Evolutionary conservation across 305 asterid genomes (phyloP), one percentile per base, ranked within the genome.

Genomic region (Rubia balearica): DNA sequence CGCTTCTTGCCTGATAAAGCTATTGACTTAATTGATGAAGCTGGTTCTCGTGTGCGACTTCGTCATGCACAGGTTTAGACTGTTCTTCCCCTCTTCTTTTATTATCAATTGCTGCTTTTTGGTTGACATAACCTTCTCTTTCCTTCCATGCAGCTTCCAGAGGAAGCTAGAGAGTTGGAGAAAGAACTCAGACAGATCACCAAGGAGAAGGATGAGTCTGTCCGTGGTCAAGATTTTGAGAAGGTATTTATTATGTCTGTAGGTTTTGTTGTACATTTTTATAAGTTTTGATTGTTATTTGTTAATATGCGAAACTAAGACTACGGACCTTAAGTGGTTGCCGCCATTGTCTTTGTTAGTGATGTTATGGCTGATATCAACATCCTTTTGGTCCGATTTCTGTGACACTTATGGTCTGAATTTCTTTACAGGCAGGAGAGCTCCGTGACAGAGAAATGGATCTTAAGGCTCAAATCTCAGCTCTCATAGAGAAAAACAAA

Each of bases 1-100:
- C 97, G 99, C 5, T 94, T 94, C 81, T 82, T 94, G 79, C 99
- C 99, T 51, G 99, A 94, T 67, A 94, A 94, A 84, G 99, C 99
- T 61, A 94, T 94, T 62, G 99, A 94, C 86, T 86, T 94, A 96
- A 69, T 94, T 53, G 99, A 94, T 82, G 98, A 94, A 78, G 99
- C 99, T 79, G 98, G 99, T 71, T 94, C 99, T 67, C 87, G 96
- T 67, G 99, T 94, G 78, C 85, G 98, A 78, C 98, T 91, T 84
- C 96, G 86, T 66, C 99, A 91, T 81, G 99, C 98, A 33, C 97
- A 94, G 91, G 99, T 87, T 69, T 76, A 79, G 19, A 67, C 51
- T 65, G 79, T 73, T 78, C 76, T 68, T 74, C 10, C 36, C 45
- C 40, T 22, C 62, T n/a, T 24, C 65, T 56, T 49, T 61, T 68